phyloP scores from a whole-genome alignment of 1,284 basidiomycete genomes.

The Ustilago vetiveriae region DNA sequence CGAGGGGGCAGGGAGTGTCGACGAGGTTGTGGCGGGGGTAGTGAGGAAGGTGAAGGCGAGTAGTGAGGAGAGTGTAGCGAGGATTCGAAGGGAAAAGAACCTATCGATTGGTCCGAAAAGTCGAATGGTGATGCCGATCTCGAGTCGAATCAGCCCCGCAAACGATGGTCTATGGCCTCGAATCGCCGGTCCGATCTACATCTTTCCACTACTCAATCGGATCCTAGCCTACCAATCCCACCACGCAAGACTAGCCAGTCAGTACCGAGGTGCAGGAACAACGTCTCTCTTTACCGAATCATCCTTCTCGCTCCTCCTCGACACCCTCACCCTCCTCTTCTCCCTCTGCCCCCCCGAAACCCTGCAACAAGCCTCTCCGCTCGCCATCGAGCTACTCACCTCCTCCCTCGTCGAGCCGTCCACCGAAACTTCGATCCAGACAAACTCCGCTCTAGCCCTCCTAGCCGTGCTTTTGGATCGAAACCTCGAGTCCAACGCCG shows the following conservation, averaged over 20 bases:
- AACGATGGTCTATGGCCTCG: too few species aligned
- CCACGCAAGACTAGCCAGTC: too few species aligned
- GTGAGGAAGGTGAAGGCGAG: constrained; percentile 9
- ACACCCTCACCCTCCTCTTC: constrained; percentile 78
- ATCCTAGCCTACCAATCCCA: constrained; percentile 74
- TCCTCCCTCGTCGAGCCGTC: neutral
- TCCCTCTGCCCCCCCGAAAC: neutral
- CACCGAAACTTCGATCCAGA: neutral
- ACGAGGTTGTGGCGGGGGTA: constrained; percentile 8
- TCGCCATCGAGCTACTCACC: constrained; percentile 11
- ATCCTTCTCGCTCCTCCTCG: constrained; percentile 78
- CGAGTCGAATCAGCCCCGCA: too few species aligned
- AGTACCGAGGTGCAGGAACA: constrained; percentile 68
- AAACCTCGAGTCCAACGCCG: neutral
- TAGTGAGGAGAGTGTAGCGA: constrained; percentile 41
- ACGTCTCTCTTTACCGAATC: constrained; percentile 81
- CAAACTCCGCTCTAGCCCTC: neutral
- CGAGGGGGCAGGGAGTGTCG: constrained; percentile 6
- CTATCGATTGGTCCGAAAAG: neutral
- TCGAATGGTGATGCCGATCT: neutral
- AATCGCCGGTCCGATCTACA: constrained; percentile 65
- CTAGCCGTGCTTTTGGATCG: neutral
- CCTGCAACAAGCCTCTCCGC: neutral
- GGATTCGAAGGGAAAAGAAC: constrained; percentile 14
- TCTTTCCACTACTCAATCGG: constrained; percentile 85